phyloP scores from a whole-genome alignment of 148 eudicot genomes.

The Chenopodium quinoa region DNA sequence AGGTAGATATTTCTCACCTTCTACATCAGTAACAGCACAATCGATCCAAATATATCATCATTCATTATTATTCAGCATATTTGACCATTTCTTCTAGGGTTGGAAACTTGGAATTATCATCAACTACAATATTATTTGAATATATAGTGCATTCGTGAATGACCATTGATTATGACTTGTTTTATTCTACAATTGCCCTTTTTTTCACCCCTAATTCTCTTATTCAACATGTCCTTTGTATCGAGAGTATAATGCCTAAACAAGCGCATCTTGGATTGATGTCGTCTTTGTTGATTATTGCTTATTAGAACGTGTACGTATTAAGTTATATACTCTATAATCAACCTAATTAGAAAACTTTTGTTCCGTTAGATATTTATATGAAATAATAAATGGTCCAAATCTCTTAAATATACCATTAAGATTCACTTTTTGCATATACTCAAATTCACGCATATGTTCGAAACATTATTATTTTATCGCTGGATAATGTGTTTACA shows the following conservation, averaged over 20 bases:
- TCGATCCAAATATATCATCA: not conserved
- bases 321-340: too few species aligned
- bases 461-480: too few species aligned
- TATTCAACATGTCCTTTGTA: not conserved
- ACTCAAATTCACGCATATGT: too few species aligned
- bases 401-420: too few species aligned
- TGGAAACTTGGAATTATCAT: not conserved
- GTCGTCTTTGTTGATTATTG: not conserved
- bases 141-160: not conserved
- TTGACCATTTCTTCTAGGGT: conserved; percentile 3
- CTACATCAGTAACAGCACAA: not conserved
- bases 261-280: not conserved
- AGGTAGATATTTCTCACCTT: conserved; percentile 13
- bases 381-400: too few species aligned
- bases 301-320: too few species aligned
- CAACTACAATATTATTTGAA: not conserved
- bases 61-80: not conserved
- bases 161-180: not conserved
- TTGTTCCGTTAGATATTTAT: too few species aligned
- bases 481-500: too few species aligned
- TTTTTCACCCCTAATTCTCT: not conserved
- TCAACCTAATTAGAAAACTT: too few species aligned
- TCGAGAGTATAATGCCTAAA: not conserved
- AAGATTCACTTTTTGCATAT: too few species aligned
- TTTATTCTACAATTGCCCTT: not conserved